Base-by-base conservation (phyloP, 176 grass and related monocot genomes). In the Oryza brachyantha region DNA sequence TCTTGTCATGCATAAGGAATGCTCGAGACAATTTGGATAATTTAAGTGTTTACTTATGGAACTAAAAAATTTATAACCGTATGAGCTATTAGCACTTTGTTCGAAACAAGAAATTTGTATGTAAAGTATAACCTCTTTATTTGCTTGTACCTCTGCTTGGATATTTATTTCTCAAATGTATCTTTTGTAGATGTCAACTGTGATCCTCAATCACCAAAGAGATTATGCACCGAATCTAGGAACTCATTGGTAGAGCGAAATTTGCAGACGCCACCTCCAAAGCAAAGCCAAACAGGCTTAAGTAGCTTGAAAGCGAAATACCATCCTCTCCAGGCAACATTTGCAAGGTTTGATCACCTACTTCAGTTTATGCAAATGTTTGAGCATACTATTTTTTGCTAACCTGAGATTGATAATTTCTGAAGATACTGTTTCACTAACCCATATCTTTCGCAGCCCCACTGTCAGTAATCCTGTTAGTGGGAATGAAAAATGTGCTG, bases 241-340 rank as follows among this genome's bases (percentile, higher is more conserved):
- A 92, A 65, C 79, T 39, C 81, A 79, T 61, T 92, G 38, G 29
- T 57, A 62, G 89, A 94, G 39, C 67, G 14, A 46, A 86, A 79
- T 90, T 83, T 82, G 66, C 91, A 90, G 61, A 94, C 95, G 54
- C 87, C 89, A 52, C 85, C 91, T 76, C 72, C 69, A 66, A 97
- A 92, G 80, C 83, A 97, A 92, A 84, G 73, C 31, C 46, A 73
- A 13, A 72, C 67, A 28, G 27, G 71, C 8, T 72, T 87, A 14
- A 68, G 70, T 78, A 84, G 43, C 61, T 74, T 88, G 64, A 94
- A 92, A 74, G 80, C 87, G 29, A 97, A 92, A 91, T 84, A 77
- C 69, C 89, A 82, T 46, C 77, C 85, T 73, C 95, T 97, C 35
- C 85, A 97, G 76, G 90, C 87, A 9, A 92, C 87, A 82, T 97